Evolutionary conservation across 176 grass and related monocot genomes (phyloP), one percentile per base, ranked within the genome.

Genomic region (Aegilops tauschii): DNA sequence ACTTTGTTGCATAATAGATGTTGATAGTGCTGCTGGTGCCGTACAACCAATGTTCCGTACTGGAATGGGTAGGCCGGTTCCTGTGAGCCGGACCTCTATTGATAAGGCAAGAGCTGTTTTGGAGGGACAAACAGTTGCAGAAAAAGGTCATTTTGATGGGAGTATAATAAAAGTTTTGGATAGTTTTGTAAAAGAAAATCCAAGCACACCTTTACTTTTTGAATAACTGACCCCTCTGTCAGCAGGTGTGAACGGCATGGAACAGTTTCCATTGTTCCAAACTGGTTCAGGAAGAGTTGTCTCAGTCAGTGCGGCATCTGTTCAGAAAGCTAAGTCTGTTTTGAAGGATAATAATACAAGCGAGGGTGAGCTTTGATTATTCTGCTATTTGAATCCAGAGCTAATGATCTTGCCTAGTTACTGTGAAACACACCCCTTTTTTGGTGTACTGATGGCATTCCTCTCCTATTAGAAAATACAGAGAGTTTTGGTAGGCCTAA

Each of bases 21-120:
- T 50, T 54, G 84, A 64, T 36, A 80, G 39, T 85, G 32, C 36
- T 69, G 29, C 18, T 72, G 31, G 28, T 76, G 47, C 44, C 47
- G 47, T 61, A 28, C 56, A 80, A 25, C 83, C 91, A 63, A 87
- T 92, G 36, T 95, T 98, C 62, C 52, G 69, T 80, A 92, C 84
- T 3, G 91, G 85, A 78, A 69, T n/a, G 4, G 77, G 78, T 70
- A 88, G 30, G 88, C 65, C 83, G 9, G 87, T 90, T 54, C 59
- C 73, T 21, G n/a, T 87, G n/a, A 92, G 83, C 54, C 78, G 61
- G 77, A 68, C 79, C 73, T 95, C 87, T 47, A 83, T 93, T 49
- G 68, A 83, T 76, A 93, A 87, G 85, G 85, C 91, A 47, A 95
- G 31, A 62, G 12, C 85, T 76, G 65, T 90, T 88, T 77, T 98